phyloP scores from a whole-genome alignment of 495 filamentous ascomycete species.

The Geopyxis carbonaria region DNA sequence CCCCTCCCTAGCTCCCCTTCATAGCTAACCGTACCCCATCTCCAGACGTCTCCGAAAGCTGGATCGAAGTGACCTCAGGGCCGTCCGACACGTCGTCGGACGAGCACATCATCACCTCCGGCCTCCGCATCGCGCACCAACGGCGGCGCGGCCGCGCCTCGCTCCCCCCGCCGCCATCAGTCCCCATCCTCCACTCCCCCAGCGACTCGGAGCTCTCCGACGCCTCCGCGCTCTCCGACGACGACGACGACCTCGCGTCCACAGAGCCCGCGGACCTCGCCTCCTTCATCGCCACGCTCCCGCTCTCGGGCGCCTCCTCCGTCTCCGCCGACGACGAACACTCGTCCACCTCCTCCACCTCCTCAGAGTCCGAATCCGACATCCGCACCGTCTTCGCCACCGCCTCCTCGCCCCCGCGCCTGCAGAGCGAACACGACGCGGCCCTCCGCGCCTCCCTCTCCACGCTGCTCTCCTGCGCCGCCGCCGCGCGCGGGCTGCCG shows the following conservation, averaged over 20 bases:
- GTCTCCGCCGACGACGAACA: constrained; percentile 11
- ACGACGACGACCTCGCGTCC: constrained; percentile 9
- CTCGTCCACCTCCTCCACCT: constrained; percentile 13
- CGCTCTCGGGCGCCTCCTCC: constrained; percentile 16
- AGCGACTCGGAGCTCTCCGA: constrained; percentile 25
- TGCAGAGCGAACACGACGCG: constrained; percentile 57
- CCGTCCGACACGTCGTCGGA: constrained; percentile 72
- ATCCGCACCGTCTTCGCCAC: constrained; percentile 6
- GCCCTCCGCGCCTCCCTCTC: constrained; percentile 82
- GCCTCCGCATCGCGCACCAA: constrained; percentile 45
- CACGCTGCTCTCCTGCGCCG: constrained; percentile 84
- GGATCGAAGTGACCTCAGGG: constrained; percentile 88
- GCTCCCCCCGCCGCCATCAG: constrained; percentile 24
- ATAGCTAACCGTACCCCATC: too few relatives aligned
- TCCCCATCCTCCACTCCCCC: constrained; percentile 37
- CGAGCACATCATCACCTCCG: constrained; percentile 77
- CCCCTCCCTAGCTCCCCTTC: too few relatives aligned
- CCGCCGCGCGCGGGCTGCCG: constrained; percentile 56
- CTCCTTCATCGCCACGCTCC: constrained; percentile 13
- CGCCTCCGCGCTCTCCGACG: constrained; percentile 16
- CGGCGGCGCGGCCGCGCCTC: constrained; percentile 13
- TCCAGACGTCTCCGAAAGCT: too few relatives aligned
- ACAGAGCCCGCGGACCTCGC: constrained; percentile 20
- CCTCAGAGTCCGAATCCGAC: constrained; percentile 9
- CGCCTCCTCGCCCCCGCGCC: constrained; percentile 4